phyloP scores from a whole-genome alignment of 306 rosid species.

The Malus sieversii region DNA sequence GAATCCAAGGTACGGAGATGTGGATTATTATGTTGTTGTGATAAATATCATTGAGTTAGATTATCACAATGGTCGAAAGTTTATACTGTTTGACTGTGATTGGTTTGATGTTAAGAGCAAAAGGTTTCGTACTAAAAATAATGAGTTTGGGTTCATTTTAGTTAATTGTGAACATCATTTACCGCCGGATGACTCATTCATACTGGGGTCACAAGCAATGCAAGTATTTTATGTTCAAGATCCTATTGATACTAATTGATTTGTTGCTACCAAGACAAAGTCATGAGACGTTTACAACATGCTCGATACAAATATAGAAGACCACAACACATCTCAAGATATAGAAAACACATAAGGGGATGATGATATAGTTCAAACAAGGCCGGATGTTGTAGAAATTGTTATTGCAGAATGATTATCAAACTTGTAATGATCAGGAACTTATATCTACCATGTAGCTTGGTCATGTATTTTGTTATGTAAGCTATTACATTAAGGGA shows the following conservation, averaged over 20 bases:
- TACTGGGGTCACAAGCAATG: background rate
- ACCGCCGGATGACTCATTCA: background rate
- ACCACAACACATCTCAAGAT: background rate
- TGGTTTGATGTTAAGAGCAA: background rate
- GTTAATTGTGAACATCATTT: too few species aligned
- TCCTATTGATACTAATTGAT: background rate
- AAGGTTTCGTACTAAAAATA: too few species aligned
- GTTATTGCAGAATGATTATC: too few species aligned
- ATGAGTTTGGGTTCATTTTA: background rate
- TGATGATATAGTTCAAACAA: background rate
- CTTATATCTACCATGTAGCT: too few species aligned
- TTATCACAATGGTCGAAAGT: background rate
- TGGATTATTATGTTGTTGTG: too few species aligned
- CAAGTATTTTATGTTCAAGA: background rate
- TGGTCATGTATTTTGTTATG: too few species aligned
- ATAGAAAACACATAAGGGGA: background rate
- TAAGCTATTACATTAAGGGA: too few species aligned
- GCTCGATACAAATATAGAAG: background rate
- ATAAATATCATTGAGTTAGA: background rate
- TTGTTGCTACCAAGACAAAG: background rate
- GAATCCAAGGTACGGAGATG: background rate
- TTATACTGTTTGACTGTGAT: background rate
- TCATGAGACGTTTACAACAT: background rate
- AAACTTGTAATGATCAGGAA: too few species aligned
- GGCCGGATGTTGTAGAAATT: background rate